Base-by-base conservation (phyloP, 2,329 filamentous ascomycete species). In the Phialophora macrospora region DNA sequence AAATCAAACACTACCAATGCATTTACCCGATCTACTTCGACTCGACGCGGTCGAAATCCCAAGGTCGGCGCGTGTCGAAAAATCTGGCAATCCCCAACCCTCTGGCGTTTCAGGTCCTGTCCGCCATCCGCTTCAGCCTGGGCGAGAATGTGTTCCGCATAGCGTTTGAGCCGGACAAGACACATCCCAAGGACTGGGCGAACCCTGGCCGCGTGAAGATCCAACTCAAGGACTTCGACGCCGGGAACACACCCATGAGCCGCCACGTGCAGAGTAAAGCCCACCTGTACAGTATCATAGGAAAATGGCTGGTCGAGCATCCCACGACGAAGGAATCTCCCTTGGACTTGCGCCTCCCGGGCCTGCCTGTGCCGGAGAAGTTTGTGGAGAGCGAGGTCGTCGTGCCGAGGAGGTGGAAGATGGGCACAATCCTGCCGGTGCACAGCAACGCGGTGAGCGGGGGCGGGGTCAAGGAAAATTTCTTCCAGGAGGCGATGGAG, bases 21-120 rank as follows among this genome's bases (percentile, higher is more conserved):
- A 84, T 99, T 28, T 99, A 99, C 81, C 94, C 95, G 0, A 82
- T 98, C 66, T 99, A 99, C 84, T 99, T 99, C 75, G 94, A 97
- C 83, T 78, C 44, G 74, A 78, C 56, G 24, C 87, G 91, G 58
- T 86, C 87, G 49, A 88, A 93, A 64, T 87, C 89, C 64, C 85
- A 96, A 74, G 95, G 95, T 44, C 87, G 95, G 17, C 89, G 93
- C 72, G 93, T 98, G 8, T 81, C 87, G 58, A 80, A 83, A 60
- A 81, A 86, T 58, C 84, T 92, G 6, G 94, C 93, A 0, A 91
- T 97, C 4, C 76, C 83, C 64, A 96, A 94, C 80, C 95, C 95
- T 30, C 85, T 99, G 49, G 95, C 95, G 7, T 87, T 91, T 74
- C 92, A 95, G 74, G 93, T 99, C 75, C 90, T 93, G 52, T 89